phyloP scores from a whole-genome alignment of 2,329 filamentous ascomycete species.

The Ophiostoma ulmi region DNA sequence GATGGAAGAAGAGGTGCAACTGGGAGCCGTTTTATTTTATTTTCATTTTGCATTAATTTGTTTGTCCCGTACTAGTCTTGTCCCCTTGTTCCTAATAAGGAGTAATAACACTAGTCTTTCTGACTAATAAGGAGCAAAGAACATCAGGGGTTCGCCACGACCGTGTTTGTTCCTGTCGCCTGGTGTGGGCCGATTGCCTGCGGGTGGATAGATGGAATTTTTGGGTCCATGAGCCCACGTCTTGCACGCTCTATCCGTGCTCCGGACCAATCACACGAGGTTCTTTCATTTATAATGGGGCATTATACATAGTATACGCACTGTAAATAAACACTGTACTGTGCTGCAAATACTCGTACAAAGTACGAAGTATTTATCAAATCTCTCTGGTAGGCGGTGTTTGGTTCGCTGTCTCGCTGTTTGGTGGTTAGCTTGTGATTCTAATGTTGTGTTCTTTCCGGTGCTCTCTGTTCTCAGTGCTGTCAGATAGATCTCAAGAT shows the following conservation, averaged over 20 bases:
- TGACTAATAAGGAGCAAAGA: conserved; percentile 14
- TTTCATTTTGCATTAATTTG: conserved; percentile 18
- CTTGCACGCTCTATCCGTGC: conserved; percentile 24
- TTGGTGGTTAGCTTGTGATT: background rate
- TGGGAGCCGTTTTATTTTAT: conserved; percentile 21
- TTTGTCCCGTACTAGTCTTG: background rate
- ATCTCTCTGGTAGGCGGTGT: background rate
- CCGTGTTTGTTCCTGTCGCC: background rate
- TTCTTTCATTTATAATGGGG: background rate
- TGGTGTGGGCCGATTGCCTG: conserved; percentile 16
- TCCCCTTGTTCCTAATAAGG: conserved; percentile 7
- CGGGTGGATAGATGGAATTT: conserved; percentile 17
- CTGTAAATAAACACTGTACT: conserved; percentile 17
- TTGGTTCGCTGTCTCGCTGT: conserved; percentile 3
- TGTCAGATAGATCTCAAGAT: background rate
- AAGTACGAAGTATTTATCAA: background rate
- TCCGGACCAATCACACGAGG: conserved; percentile 25
- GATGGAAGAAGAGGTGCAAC: conserved; percentile 16
- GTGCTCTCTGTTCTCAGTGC: background rate
- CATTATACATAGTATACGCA: background rate
- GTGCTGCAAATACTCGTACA: background rate
- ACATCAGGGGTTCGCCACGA: conserved; percentile 14
- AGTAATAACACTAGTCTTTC: conserved; percentile 4
- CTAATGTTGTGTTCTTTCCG: background rate
- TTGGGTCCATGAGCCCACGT: conserved; percentile 29